Evolutionary conservation across 192 early-diverging fungal genomes (phyloP).

Genomic region (Chytriomyces sp.): DNA sequence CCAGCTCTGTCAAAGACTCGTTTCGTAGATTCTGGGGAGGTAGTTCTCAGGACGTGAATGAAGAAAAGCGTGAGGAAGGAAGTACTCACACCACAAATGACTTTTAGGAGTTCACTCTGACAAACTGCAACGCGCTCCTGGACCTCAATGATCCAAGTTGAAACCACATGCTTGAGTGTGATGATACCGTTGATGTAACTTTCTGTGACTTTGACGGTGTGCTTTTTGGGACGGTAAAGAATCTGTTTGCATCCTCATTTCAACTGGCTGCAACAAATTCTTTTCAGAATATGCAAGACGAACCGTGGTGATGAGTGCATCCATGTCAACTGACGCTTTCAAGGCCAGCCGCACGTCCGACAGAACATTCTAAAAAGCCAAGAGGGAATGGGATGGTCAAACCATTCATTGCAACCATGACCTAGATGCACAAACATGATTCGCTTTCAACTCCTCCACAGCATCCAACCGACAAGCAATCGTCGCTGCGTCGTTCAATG

Average conservation of each 20-base stretch:
- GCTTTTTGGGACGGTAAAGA: slow-evolving; percentile 39
- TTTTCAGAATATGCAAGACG: not conserved
- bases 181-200: slow-evolving; percentile 71
- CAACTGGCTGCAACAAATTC: slow-evolving; percentile 37
- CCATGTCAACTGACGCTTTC: slow-evolving; percentile 24
- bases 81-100: slow-evolving; percentile 30
- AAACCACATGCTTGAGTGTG: slow-evolving; percentile 67
- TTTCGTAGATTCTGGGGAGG: slow-evolving; percentile 4
- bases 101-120: slow-evolving; percentile 48
- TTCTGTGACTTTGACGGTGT: slow-evolving; percentile 60
- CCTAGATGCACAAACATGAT: not conserved
- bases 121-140: slow-evolving; percentile 35
- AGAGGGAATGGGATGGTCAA: not conserved
- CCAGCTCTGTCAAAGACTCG: slow-evolving; percentile 34
- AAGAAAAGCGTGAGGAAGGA: not conserved
- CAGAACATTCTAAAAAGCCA: not conserved
- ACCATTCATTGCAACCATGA: not conserved
- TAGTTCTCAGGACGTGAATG: not conserved
- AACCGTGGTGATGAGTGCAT: slow-evolving; percentile 9
- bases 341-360: not conserved
- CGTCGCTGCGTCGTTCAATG: slow-evolving; percentile 47
- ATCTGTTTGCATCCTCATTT: slow-evolving; percentile 2
- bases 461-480: slow-evolving; percentile 62
- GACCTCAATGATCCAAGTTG: slow-evolving; percentile 44
- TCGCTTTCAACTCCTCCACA: slow-evolving; percentile 47